A percentile compares a stretch with the other conserved stretches of the same genome.
Conservation (phyloP, 148 eudicot species). For the Pharnaceum exiguum region DNA sequence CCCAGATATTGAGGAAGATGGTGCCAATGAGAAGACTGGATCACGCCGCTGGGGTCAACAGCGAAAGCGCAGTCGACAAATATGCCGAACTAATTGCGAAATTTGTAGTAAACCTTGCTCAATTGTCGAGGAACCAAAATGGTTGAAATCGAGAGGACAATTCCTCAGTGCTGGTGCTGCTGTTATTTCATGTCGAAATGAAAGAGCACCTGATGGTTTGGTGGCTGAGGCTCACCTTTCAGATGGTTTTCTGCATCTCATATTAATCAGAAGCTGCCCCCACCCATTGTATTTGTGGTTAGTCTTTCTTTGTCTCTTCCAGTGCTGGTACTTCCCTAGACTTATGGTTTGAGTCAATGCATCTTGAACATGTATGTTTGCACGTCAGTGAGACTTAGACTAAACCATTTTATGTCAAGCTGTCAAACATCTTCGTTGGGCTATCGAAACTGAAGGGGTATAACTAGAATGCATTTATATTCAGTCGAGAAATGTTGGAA, state of each 20-base stretch:
- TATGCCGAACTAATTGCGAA: slow-evolving; percentile 70
- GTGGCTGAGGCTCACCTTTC: slow-evolving; percentile 96
- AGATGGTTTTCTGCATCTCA: slow-evolving; percentile 83
- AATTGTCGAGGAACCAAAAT: slow-evolving; percentile 31
- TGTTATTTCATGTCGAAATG: slow-evolving; percentile 91
- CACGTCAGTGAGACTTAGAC: no score
- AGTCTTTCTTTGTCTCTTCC: slow-evolving; percentile 16
- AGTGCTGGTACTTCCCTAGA: background rate
- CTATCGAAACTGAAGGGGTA: no score
- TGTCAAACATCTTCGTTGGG: no score
- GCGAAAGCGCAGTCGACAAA: slow-evolving; percentile 35
- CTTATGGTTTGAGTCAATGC: background rate
- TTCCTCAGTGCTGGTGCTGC: slow-evolving; percentile 92
- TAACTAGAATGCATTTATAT: no score
- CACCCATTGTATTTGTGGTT: slow-evolving; percentile 79
- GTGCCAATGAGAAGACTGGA: slow-evolving; percentile 17
- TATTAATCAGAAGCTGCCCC: slow-evolving; percentile 81
- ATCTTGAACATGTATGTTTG: no score
- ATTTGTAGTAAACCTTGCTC: slow-evolving; percentile 38
- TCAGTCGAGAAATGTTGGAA: no score
- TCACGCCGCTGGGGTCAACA: slow-evolving; percentile 20
- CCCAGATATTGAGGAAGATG: slow-evolving; percentile 28
- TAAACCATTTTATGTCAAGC: no score
- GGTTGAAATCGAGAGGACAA: slow-evolving; percentile 66
- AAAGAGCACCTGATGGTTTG: slow-evolving; percentile 94